Conservation (phyloP, 352 stramenopile genomes). For the Elongisporangium prolatum region DNA sequence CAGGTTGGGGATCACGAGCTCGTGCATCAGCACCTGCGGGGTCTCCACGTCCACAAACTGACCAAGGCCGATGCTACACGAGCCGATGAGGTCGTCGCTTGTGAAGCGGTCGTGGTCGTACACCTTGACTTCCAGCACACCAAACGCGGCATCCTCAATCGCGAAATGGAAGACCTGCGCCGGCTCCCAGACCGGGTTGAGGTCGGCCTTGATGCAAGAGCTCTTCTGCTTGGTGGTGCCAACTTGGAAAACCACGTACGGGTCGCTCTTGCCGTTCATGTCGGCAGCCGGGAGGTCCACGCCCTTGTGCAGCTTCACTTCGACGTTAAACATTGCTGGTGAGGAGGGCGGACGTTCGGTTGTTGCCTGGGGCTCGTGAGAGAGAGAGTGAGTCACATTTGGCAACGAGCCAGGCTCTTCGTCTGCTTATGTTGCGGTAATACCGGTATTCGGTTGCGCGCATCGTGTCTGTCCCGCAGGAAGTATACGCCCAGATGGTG, state of each 20-base stretch:
- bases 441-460: not conserved
- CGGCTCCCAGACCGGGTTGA: conserved; percentile 69
- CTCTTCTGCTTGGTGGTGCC: conserved; percentile 63
- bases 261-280: conserved; percentile 83
- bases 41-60: conserved; percentile 35
- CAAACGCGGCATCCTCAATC: conserved; percentile 41
- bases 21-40: conserved; percentile 59
- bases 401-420: not conserved
- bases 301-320: conserved; percentile 69
- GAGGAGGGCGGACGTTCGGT: not conserved
- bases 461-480: not conserved
- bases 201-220: conserved; percentile 43
- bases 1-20: conserved; percentile 38
- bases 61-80: conserved; percentile 42
- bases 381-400: not conserved
- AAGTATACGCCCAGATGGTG: not conserved
- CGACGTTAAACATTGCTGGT: conserved; percentile 45
- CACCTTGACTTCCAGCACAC: conserved; percentile 57
- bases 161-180: conserved; percentile 66
- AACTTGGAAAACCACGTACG: conserved; percentile 76
- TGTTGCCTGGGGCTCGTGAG: not conserved
- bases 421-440: not conserved
- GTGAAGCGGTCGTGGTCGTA: conserved; percentile 75
- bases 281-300: conserved; percentile 66
- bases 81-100: conserved; percentile 77